phyloP scores from a whole-genome alignment of 108 stramenopile genomes.

The Cyclotella baltica region DNA sequence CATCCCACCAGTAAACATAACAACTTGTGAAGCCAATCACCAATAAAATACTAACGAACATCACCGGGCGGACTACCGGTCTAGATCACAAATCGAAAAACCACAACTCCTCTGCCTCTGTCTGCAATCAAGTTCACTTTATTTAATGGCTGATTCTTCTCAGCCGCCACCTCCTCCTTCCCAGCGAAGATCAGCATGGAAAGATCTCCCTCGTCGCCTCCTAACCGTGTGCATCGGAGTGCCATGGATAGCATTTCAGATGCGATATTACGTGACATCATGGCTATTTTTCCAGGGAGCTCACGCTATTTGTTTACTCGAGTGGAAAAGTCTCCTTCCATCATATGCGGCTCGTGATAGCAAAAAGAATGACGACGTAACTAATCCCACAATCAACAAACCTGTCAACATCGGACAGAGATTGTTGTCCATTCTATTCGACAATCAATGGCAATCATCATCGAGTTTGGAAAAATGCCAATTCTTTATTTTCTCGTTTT shows the following conservation, averaged over 20 bases:
- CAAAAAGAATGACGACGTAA: neutral
- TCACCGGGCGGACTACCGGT: too few relatives aligned
- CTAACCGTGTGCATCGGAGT: slow-evolving; percentile 76
- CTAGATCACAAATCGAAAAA: too few relatives aligned
- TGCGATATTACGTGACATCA: slow-evolving; percentile 48
- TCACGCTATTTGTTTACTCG: slow-evolving; percentile 57
- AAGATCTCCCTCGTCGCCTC: slow-evolving; percentile 77
- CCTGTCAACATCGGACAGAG: neutral
- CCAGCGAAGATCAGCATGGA: slow-evolving; percentile 34
- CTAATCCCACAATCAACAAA: neutral
- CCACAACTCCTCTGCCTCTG: too few relatives aligned
- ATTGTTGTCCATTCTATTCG: neutral
- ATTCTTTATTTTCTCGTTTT: slow-evolving; percentile 34
- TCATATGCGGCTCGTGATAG: neutral
- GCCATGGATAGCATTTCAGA: slow-evolving; percentile 63
- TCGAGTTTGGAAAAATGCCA: slow-evolving; percentile 20
- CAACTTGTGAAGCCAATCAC: too few relatives aligned
- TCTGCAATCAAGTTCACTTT: too few relatives aligned
- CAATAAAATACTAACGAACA: too few relatives aligned
- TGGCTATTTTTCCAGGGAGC: slow-evolving; percentile 71
- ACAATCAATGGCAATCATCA: slow-evolving; percentile 4
- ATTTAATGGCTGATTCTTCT: neutral
- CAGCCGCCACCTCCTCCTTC: neutral
- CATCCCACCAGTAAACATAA: too few relatives aligned
- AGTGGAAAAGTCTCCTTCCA: slow-evolving; percentile 56